Evolutionary conservation across 352 stramenopile species (phyloP).

Genomic region (Globisporangium paroecandrum): DNA sequence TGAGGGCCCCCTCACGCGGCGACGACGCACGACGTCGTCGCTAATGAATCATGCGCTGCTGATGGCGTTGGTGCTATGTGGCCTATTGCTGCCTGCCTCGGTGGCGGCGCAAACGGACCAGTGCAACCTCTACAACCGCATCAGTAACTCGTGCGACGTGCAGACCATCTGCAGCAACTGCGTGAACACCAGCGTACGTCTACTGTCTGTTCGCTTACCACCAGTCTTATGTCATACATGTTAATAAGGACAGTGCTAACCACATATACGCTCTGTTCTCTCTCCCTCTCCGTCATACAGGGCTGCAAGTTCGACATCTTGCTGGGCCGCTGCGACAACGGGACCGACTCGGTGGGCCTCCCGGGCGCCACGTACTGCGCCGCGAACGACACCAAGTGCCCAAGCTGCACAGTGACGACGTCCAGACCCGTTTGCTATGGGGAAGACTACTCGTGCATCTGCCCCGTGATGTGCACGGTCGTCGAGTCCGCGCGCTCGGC

Average conservation of each 20-base stretch:
- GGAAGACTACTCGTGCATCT: constrained; percentile 31
- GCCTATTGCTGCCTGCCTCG: background rate
- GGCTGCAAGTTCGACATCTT: constrained; percentile 40
- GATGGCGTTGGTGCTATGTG: background rate
- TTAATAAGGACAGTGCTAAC: background rate
- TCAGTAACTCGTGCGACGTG: constrained; percentile 38
- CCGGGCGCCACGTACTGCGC: constrained; percentile 28
- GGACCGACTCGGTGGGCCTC: constrained; percentile 5
- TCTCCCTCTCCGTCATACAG: constrained; percentile 12
- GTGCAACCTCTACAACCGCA: constrained; percentile 31
- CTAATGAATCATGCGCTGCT: background rate
- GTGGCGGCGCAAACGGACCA: constrained; percentile 2
- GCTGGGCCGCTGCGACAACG: constrained; percentile 22
- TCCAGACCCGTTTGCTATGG: constrained; percentile 32
- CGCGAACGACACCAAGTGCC: constrained; percentile 23
- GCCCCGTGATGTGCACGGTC: constrained; percentile 23
- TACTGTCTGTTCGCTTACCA: background rate
- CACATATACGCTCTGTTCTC: background rate
- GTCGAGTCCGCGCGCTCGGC: background rate
- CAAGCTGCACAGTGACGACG: constrained; percentile 27
- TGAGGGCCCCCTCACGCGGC: background rate
- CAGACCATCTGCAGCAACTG: constrained; percentile 39
- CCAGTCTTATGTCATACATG: background rate
- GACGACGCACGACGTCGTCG: background rate
- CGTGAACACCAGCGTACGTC: constrained; percentile 28